Base-by-base conservation (phyloP, 148 eudicot species). In the Cornus suecica region DNA sequence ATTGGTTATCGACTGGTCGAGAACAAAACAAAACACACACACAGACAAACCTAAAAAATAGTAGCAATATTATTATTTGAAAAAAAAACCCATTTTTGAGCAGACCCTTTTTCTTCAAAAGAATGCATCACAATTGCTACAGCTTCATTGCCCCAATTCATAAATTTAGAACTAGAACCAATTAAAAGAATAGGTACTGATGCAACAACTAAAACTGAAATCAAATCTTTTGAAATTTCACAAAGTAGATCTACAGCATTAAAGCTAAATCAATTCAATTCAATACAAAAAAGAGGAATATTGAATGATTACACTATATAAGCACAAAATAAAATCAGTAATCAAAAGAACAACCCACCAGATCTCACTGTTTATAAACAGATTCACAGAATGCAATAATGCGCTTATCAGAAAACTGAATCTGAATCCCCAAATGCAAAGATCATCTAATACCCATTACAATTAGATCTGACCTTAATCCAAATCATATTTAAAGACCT, bases 401-500 rank as follows among this genome's bases (percentile, higher is more conserved):
- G 74, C 60, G 60, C 45, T 26, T 37, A n/a, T 29, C 41, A 66
- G 22, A 72, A 29, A 29, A 5, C 42, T 56, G 5, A 65, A 22
- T 18, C 62, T 22, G 5, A 58, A 58, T 58, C 16, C 24, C 30
- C 31, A 41, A 48, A 20, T 0, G 37, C 70, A 22, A 28, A 22
- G 0, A 27, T 37, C 54, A 18, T 64, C 20, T 41, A 11, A 1
- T 11, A n/a, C 25, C 62, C 31, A 37, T 10, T 26, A 45, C 11
- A 23, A 66, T 15, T 45, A 77, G 74, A 81, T 74, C 78, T 29
- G 77, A 75, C 24, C 2, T 24, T n/a, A 22, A 29, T 58, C 18
- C 13, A 70, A 65, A 60, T 24, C 41, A 73, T 69, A 72, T 65
- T 73, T 61, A 42, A 69, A 32, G 4, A 4, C 15, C 22, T 30